phyloP scores from a whole-genome alignment of 2,329 filamentous ascomycete genomes.

The Neofusicoccum ribis region DNA sequence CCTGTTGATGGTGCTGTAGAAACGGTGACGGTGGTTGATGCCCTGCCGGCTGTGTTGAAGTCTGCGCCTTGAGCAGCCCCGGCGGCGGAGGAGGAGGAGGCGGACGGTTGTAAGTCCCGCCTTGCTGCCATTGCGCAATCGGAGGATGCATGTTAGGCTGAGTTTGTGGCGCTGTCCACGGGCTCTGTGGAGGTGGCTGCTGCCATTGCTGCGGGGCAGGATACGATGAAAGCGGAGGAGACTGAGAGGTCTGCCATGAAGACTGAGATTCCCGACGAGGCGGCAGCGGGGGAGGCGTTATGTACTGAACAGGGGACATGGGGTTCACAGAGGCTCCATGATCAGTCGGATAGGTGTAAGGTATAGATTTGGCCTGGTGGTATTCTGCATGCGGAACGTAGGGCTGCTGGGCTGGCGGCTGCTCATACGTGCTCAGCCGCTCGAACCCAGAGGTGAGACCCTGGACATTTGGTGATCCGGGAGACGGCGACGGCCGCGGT shows the following conservation, averaged over 20 bases:
- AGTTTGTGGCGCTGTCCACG: not conserved
- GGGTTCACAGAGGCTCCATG: not conserved
- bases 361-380: not conserved
- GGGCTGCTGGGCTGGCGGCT: not conserved
- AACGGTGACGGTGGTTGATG: not conserved
- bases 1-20: not conserved
- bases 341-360: not conserved
- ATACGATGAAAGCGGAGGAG: not conserved
- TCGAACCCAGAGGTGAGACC: not conserved
- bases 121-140: not conserved
- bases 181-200: not conserved
- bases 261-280: not conserved
- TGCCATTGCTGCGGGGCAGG: not conserved
- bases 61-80: not conserved
- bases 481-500: not conserved
- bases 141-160: not conserved
- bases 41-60: not conserved
- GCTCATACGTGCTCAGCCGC: not conserved
- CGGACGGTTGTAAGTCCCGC: not conserved
- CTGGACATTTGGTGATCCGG: not conserved
- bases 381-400: conserved; percentile 1
- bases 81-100: not conserved
- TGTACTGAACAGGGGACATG: not conserved
- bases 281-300: not conserved
- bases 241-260: not conserved